Conservation (phyloP, 768 basidiomycete genomes). For the Daedaleopsis nitida region DNA sequence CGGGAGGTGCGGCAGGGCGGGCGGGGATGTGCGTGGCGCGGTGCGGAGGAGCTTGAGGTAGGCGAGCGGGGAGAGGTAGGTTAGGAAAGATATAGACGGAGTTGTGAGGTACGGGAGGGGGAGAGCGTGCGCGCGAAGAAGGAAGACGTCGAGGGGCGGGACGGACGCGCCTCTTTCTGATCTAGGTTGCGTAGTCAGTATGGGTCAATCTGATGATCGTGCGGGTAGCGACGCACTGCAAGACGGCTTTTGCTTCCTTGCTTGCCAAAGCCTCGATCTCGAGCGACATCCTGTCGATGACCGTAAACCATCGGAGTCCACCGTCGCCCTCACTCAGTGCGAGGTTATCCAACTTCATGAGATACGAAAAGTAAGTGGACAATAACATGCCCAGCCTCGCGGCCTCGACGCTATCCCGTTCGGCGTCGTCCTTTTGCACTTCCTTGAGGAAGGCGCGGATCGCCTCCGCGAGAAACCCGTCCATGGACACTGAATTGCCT, state of each 20-base stretch:
- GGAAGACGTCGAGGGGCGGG: slow-evolving; percentile 67
- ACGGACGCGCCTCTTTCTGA: slow-evolving; percentile 35
- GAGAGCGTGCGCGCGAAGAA: slow-evolving; percentile 64
- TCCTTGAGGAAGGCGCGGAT: slow-evolving; percentile 62
- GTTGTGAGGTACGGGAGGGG: slow-evolving; percentile 72
- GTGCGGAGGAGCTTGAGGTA: slow-evolving; percentile 65
- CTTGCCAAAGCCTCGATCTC: slow-evolving; percentile 51
- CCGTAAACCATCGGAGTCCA: slow-evolving; percentile 77
- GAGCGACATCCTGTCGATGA: slow-evolving; percentile 56
- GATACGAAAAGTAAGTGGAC: slow-evolving; percentile 60
- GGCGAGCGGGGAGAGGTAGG: slow-evolving; percentile 65
- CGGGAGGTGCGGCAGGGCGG: slow-evolving; percentile 30
- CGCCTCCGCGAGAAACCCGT: slow-evolving; percentile 59
- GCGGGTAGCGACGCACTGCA: slow-evolving; percentile 42
- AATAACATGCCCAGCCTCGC: slow-evolving; percentile 50
- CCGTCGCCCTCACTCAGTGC: slow-evolving; percentile 61
- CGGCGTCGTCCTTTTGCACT: slow-evolving; percentile 54
- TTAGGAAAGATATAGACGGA: slow-evolving; percentile 73
- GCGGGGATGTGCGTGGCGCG: slow-evolving; percentile 30
- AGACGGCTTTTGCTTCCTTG: slow-evolving; percentile 54
- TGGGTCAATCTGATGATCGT: not conserved
- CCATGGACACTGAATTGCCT: slow-evolving; percentile 57
- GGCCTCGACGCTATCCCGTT: slow-evolving; percentile 55
- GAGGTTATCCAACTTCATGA: slow-evolving; percentile 72
- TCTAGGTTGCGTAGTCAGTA: not conserved